Evolutionary conservation across 306 rosid genomes (phyloP), one percentile per base, ranked within the genome.

Genomic region (Macrotyloma uniflorum): DNA sequence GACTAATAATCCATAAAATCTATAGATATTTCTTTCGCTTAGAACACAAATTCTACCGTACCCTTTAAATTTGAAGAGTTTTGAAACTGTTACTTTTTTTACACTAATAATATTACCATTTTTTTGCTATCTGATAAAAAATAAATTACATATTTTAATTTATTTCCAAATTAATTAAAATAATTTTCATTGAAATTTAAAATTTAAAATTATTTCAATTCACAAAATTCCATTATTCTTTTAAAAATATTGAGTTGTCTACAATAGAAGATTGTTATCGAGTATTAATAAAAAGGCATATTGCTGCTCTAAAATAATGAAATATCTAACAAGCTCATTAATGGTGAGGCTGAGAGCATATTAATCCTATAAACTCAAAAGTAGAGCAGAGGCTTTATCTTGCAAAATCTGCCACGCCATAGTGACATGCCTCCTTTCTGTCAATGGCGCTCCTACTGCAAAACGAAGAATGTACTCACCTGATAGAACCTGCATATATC

Each of bases 371-470:
- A 13, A 86, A 70, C 55, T 79, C 59, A 53, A 81, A 59, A 90
- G 90, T 15, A 95, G 83, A 79, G 86, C 74, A 43, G 93, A 85
- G 79, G 98, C 97, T 65, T 86, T 85, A 5, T 92, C 93, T 85
- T 89, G 96, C 79, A 91, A 74, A 61, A 88, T 74, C 83, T 77
- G 82, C 98, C 98, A 95, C 2, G 98, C 95, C n/a, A 76, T 82
- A 61, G 16, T 28, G 67, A 95, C 87, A 75, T 93, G 99, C 70
- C 86, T 87, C 87, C 75, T 84, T 87, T 92, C 97, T 11, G 98
- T 95, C 91, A 95, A 80, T 49, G 98, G 98, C 63, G 98, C 97
- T 83, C 98, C 98, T n/a, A 95, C 86, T 1, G 93, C 97, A 24
- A 92, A 64, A 28, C 97, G 93, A 33, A 95, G 87, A 67, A 88